A percentile compares a stretch with the other conserved stretches of the same genome.
Conservation (phyloP, 2,329 filamentous ascomycete species). For the Diaporthe nobilis region DNA sequence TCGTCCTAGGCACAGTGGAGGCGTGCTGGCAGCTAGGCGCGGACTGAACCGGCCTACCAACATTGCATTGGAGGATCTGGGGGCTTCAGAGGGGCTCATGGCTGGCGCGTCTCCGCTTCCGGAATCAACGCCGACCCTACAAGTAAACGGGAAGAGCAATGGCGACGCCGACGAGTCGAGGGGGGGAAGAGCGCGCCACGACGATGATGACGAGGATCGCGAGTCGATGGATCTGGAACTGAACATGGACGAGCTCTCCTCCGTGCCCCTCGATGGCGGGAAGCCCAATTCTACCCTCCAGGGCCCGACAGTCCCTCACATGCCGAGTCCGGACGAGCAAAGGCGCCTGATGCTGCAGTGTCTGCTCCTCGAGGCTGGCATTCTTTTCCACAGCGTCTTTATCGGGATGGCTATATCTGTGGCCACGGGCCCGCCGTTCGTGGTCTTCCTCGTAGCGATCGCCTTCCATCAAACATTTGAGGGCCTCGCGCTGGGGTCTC, state of each 20-base stretch:
- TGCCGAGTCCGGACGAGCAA: slow-evolving; percentile 67
- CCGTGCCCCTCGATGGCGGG: slow-evolving; percentile 44
- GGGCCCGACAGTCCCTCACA: slow-evolving; percentile 46
- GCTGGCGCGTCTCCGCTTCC: slow-evolving; percentile 71
- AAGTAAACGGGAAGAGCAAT: slow-evolving; percentile 41
- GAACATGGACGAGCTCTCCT: slow-evolving; percentile 72
- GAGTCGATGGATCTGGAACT: slow-evolving; percentile 66
- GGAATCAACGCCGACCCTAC: slow-evolving; percentile 61
- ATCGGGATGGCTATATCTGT: slow-evolving; percentile 91
- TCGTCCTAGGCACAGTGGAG: slow-evolving; percentile 44
- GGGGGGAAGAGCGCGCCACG: slow-evolving; percentile 49
- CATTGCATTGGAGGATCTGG: slow-evolving; percentile 66
- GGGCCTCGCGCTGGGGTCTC: slow-evolving; percentile 86
- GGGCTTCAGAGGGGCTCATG: slow-evolving; percentile 69
- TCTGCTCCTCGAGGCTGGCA: slow-evolving; percentile 84
- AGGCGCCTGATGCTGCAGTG: slow-evolving; percentile 82
- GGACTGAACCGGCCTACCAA: slow-evolving; percentile 59
- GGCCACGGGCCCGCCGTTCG: slow-evolving; percentile 82
- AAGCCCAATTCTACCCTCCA: slow-evolving; percentile 41
- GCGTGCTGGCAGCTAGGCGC: slow-evolving; percentile 56
- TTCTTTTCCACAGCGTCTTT: slow-evolving; percentile 88
- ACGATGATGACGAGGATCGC: slow-evolving; percentile 61
- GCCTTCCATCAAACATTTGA: slow-evolving; percentile 92
- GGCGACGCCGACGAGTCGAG: slow-evolving; percentile 41
- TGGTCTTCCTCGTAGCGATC: slow-evolving; percentile 85